These are phyloP conservation scores for Malassezia caprae DNA, from an alignment of 1,284 basidiomycete genomes.

Conservation along the genomic window DNA sequence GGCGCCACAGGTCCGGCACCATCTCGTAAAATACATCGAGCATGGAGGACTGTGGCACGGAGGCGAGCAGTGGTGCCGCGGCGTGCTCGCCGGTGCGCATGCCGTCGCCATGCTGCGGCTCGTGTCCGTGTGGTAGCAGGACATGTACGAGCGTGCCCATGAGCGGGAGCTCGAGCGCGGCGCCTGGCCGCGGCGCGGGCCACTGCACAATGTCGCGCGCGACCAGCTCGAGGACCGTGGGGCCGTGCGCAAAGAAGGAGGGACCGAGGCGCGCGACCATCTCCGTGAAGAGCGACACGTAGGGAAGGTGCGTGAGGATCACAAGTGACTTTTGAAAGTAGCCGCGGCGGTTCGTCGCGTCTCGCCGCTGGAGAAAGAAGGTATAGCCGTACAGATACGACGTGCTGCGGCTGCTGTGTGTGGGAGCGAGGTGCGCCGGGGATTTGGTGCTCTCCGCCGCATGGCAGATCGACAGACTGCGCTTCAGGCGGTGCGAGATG, in stretches of 20 bases:
- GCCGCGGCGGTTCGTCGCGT: conserved; percentile 35
- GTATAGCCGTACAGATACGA: conserved; percentile 46
- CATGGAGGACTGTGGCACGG: conserved; percentile 57
- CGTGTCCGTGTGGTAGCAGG: conserved; percentile 32
- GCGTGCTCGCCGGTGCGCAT: conserved; percentile 3
- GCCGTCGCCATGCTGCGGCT: conserved; percentile 30
- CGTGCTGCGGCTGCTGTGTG: conserved; percentile 28
- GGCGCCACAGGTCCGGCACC: conserved; percentile 62
- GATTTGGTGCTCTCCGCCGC: neutral
- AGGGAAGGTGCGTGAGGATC: conserved; percentile 70
- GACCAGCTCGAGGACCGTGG: conserved; percentile 39
- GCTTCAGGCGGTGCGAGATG: neutral
- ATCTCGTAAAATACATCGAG: conserved; percentile 43
- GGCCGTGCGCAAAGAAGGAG: conserved; percentile 40
- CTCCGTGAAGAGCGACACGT: conserved; percentile 68
- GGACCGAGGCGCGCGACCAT: conserved; percentile 61
- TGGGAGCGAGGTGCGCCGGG: neutral
- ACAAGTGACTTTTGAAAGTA: conserved; percentile 64
- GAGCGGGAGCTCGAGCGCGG: conserved; percentile 30
- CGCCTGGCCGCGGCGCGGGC: conserved; percentile 33
- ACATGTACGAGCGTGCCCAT: conserved; percentile 30
- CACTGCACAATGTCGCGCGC: conserved; percentile 31
- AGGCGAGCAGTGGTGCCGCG: conserved; percentile 61
- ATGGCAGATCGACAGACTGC: neutral
- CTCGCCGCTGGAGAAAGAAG: conserved; percentile 43